phyloP scores from a whole-genome alignment of 1,284 basidiomycete genomes.

The Apiotrichum akiyoshidainum region DNA sequence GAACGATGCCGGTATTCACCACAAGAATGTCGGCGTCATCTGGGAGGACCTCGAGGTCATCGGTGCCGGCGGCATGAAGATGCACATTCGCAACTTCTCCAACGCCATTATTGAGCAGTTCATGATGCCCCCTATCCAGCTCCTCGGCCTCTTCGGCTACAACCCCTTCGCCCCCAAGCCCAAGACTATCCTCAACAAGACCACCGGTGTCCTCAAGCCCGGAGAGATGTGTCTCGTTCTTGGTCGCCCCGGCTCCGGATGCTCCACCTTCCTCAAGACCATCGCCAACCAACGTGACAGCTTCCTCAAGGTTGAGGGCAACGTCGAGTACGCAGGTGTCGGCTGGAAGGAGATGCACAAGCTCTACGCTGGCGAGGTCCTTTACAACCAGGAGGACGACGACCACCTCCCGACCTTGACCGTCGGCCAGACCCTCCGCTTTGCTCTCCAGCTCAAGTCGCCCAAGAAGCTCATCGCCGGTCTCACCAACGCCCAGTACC shows the following conservation, averaged over 20 bases:
- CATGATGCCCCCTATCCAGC: constrained; percentile 46
- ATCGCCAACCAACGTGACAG: constrained; percentile 58
- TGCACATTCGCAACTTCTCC: constrained; percentile 59
- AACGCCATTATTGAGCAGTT: constrained; percentile 53
- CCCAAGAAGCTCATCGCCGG: constrained; percentile 57
- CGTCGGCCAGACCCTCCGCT: constrained; percentile 58
- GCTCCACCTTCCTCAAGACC: constrained; percentile 55
- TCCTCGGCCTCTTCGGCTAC: constrained; percentile 23
- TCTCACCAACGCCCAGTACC: constrained; percentile 53
- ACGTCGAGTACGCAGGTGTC: constrained; percentile 60
- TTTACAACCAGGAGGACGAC: constrained; percentile 71
- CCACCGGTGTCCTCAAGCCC: constrained; percentile 69
- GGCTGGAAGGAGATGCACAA: constrained; percentile 54
- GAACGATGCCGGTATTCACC: constrained; percentile 69
- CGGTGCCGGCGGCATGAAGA: constrained; percentile 64
- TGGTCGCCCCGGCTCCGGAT: constrained; percentile 53
- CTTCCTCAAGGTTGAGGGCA: constrained; percentile 54
- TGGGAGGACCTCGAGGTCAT: constrained; percentile 59
- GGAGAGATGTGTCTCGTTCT: constrained; percentile 60
- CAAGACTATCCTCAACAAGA: constrained; percentile 58
- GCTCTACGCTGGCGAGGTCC: constrained; percentile 56
- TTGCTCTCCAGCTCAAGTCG: constrained; percentile 57
- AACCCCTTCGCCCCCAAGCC: constrained; percentile 29
- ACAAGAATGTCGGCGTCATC: constrained; percentile 71
- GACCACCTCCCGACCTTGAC: constrained; percentile 62